phyloP scores from a whole-genome alignment of 257 asterid genomes.

The Euphrasia confusa region DNA sequence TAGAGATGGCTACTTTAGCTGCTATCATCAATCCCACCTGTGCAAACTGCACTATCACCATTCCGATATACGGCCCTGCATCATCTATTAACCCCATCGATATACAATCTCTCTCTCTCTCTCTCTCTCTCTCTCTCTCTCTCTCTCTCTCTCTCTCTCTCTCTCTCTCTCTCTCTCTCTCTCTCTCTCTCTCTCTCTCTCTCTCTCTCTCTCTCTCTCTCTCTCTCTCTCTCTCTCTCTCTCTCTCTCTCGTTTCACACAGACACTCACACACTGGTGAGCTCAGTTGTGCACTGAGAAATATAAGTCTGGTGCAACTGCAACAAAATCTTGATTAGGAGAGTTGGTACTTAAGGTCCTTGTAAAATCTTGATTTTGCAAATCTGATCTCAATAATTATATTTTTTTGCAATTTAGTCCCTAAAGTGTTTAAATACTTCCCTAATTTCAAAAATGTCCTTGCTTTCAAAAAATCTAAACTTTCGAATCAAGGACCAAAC shows the following conservation, averaged over 20 bases:
- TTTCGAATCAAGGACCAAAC: neutral
- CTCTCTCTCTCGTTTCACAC: neutral
- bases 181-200: neutral
- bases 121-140: neutral
- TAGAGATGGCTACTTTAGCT: conserved; percentile 44
- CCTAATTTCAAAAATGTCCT: too few relatives aligned
- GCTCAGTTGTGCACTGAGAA: neutral
- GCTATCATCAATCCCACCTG: conserved; percentile 50
- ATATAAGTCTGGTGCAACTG: neutral
- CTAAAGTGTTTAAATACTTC: too few relatives aligned
- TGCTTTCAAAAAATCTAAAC: too few relatives aligned
- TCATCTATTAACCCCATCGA: conserved; percentile 20
- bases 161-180: neutral
- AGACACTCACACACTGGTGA: neutral
- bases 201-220: neutral
- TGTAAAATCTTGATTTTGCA: neutral
- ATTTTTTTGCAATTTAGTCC: neutral
- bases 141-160: neutral
- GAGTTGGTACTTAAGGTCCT: neutral
- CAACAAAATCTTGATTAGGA: neutral
- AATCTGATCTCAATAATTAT: neutral
- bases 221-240: neutral
- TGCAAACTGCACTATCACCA: conserved; percentile 53
- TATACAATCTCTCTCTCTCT: conserved; percentile 13
- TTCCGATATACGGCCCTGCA: conserved; percentile 44